Conservation (phyloP, 257 asterid species). For the Apocynum venetum region DNA sequence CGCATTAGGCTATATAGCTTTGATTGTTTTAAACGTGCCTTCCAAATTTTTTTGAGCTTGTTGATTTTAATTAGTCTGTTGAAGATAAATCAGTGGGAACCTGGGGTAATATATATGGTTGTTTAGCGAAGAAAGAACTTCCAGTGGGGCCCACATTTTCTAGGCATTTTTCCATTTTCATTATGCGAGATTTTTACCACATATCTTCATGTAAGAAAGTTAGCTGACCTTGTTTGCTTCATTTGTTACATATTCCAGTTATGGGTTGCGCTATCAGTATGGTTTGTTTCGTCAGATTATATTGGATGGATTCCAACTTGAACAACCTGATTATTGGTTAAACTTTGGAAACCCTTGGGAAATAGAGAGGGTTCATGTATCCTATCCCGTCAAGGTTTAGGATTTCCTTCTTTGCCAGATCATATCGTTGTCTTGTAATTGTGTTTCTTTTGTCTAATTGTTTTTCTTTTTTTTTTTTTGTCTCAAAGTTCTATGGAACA, state of each 20-base stretch:
- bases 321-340: conserved; percentile 54
- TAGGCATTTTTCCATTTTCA: neutral
- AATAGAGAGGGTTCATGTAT: conserved; percentile 52
- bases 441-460: conserved; percentile 14
- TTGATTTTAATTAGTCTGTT: neutral
- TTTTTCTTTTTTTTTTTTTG: neutral
- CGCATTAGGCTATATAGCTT: neutral
- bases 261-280: conserved; percentile 53
- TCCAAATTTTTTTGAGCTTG: neutral
- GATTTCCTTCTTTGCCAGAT: conserved; percentile 16
- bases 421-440: conserved; percentile 19
- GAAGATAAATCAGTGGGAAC: neutral
- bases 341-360: conserved; percentile 60
- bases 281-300: conserved; percentile 51
- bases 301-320: conserved; percentile 50
- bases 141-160: neutral
- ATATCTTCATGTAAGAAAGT: conserved; percentile 8
- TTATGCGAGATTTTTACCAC: neutral
- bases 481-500: conserved; percentile 41
- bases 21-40: neutral
- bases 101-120: neutral
- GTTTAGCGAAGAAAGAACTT: neutral
- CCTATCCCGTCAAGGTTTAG: conserved; percentile 50
- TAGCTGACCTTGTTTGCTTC: conserved; percentile 9
- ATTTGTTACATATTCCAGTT: conserved; percentile 26